phyloP scores from a whole-genome alignment of 441 rosid genomes.

The Dalechampia spathulata region DNA sequence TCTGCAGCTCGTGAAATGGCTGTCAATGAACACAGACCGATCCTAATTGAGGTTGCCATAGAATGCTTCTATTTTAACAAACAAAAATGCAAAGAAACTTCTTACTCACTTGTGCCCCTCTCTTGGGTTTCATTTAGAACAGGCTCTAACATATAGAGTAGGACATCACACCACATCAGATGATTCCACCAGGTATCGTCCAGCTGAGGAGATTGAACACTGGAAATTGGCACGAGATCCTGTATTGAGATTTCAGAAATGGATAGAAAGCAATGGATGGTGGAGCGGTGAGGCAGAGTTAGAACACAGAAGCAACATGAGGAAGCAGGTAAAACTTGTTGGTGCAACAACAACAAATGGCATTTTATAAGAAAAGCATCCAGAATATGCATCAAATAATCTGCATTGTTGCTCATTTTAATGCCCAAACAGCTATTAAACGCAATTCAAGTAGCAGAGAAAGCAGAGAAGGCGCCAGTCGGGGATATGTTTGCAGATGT shows the following conservation, averaged over 20 bases:
- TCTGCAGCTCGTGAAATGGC: constrained; percentile 70
- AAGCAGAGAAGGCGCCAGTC: constrained; percentile 53
- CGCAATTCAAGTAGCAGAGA: constrained; percentile 69
- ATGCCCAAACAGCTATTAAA: constrained; percentile 42
- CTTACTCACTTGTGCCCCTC: not conserved
- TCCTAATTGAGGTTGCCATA: constrained; percentile 54
- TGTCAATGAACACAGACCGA: constrained; percentile 51
- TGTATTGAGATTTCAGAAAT: constrained; percentile 49
- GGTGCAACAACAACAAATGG: not conserved
- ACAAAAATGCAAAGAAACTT: not conserved
- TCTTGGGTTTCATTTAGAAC: constrained; percentile 3
- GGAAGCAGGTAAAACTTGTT: constrained; percentile 62
- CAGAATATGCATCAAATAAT: not conserved
- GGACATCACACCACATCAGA: constrained; percentile 94
- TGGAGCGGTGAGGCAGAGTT: constrained; percentile 59
- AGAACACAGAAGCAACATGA: constrained; percentile 45
- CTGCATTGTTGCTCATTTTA: not conserved
- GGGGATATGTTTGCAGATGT: constrained; percentile 63
- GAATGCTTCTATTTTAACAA: not conserved
- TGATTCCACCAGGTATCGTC: constrained; percentile 87
- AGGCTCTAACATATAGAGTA: constrained; percentile 81
- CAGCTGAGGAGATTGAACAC: constrained; percentile 57
- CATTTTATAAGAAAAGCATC: not conserved
- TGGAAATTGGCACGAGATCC: constrained; percentile 69
- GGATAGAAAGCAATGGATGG: constrained; percentile 73